Evolutionary conservation across 495 filamentous ascomycete genomes (phyloP).

Genomic region (Saxophila tyrrhenica): DNA sequence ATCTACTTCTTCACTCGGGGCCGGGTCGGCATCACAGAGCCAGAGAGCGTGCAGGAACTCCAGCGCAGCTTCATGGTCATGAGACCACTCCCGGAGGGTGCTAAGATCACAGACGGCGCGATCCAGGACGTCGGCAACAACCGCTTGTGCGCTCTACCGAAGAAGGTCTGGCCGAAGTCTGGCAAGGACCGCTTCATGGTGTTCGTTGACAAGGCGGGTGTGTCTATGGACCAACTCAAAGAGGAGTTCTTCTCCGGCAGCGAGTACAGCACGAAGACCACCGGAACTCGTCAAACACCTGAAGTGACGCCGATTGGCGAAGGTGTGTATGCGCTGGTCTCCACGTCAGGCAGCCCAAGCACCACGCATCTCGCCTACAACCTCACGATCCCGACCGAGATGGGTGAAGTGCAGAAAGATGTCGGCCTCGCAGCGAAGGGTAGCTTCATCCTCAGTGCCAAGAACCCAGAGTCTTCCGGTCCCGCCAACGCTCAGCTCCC

Average conservation of each 20-base stretch:
- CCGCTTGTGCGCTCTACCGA: constrained; percentile 69
- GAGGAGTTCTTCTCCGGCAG: constrained; percentile 54
- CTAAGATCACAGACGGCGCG: constrained; percentile 51
- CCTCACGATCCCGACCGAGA: constrained; percentile 60
- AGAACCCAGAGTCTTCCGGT: constrained; percentile 62
- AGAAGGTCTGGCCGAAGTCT: constrained; percentile 71
- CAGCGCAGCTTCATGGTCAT: constrained; percentile 75
- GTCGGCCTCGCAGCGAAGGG: constrained; percentile 63
- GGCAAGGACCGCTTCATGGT: constrained; percentile 63
- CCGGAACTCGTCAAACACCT: constrained; percentile 55
- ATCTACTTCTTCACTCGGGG: constrained; percentile 89
- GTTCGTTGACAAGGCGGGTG: constrained; percentile 70
- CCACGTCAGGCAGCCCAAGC: constrained; percentile 40
- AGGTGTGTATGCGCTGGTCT: constrained; percentile 77
- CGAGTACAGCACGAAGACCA: constrained; percentile 69
- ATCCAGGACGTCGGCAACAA: constrained; percentile 54
- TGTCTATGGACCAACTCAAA: constrained; percentile 58
- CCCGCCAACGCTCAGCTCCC: constrained; percentile 54
- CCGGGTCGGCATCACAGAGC: constrained; percentile 61
- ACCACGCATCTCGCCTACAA: constrained; percentile 73
- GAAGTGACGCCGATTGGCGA: constrained; percentile 68
- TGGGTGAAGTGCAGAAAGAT: constrained; percentile 63
- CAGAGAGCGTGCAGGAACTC: constrained; percentile 59
- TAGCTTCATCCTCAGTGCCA: constrained; percentile 67
- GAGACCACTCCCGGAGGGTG: constrained; percentile 59